These are phyloP conservation scores for Hygrocybe punicea DNA, from an alignment of 768 basidiomycete species.

Conservation along the genomic window DNA sequence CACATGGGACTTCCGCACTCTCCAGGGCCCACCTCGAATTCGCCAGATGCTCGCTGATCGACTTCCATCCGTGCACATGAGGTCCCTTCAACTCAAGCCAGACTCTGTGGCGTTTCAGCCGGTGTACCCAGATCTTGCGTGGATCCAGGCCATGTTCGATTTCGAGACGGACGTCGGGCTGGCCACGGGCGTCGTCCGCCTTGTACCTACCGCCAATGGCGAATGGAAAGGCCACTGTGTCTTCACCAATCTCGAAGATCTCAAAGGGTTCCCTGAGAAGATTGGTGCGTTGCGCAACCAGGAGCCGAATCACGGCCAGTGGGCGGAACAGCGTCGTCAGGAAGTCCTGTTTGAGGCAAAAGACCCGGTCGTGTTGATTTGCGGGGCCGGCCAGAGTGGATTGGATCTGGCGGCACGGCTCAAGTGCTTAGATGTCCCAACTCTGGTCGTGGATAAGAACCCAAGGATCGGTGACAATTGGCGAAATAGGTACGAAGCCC, in stretches of 20 bases:
- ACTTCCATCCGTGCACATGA: constrained; percentile 27
- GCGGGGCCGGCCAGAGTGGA: constrained; percentile 68
- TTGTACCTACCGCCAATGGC: constrained; percentile 44
- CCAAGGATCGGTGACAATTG: constrained; percentile 56
- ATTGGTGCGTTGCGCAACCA: constrained; percentile 44
- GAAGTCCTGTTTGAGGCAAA: constrained; percentile 46
- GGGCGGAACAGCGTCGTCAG: constrained; percentile 45
- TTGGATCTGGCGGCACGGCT: constrained; percentile 64
- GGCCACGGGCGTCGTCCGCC: constrained; percentile 51
- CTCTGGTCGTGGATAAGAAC: constrained; percentile 58
- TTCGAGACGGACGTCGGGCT: constrained; percentile 53
- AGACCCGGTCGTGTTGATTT: constrained; percentile 58
- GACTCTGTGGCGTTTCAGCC: constrained; percentile 34
- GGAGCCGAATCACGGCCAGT: constrained; percentile 50
- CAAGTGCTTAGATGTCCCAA: constrained; percentile 52
- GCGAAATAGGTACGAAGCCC: constrained; percentile 56
- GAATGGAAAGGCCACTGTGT: constrained; percentile 61
- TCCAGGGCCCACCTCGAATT: constrained; percentile 38
- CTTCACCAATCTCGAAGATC: constrained; percentile 55
- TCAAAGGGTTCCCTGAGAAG: constrained; percentile 52
- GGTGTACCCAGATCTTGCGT: constrained; percentile 51
- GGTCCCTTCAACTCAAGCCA: constrained; percentile 30
- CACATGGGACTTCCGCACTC: constrained; percentile 54
- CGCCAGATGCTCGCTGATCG: constrained; percentile 39
- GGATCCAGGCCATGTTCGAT: constrained; percentile 54